Conservation (phyloP, 2,329 filamentous ascomycete genomes). For the Aspergillus sp. region DNA sequence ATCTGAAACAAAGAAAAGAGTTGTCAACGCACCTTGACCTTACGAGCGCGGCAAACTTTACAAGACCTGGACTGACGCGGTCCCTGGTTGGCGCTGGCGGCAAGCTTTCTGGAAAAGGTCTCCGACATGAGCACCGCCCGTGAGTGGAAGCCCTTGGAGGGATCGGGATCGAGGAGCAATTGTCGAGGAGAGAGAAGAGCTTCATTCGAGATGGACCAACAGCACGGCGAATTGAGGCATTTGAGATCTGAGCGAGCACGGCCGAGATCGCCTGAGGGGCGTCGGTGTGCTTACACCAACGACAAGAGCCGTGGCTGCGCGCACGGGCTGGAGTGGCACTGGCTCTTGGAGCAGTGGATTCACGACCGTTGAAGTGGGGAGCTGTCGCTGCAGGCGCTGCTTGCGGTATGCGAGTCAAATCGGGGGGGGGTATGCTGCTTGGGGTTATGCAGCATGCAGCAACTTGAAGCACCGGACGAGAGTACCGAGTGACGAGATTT, state of each 20-base stretch:
- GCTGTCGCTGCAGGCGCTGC: not conserved
- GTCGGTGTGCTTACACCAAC: slow-evolving; percentile 10
- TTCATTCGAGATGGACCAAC: slow-evolving; percentile 26
- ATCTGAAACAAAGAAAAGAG: not conserved
- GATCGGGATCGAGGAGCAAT: slow-evolving; percentile 6
- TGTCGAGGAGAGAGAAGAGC: slow-evolving; percentile 9
- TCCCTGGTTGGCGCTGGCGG: slow-evolving; percentile 12
- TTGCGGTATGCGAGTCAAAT: not conserved
- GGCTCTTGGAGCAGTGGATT: not conserved
- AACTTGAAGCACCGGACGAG: no score
- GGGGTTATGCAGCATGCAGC: not conserved
- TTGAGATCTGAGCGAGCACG: slow-evolving; percentile 29
- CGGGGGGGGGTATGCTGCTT: not conserved
- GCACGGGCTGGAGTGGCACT: not conserved
- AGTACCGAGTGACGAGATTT: no score
- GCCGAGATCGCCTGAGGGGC: slow-evolving; percentile 32
- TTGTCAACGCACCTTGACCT: slow-evolving; percentile 35
- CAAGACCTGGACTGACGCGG: slow-evolving; percentile 39
- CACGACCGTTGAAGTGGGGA: not conserved
- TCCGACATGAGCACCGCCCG: slow-evolving; percentile 18
- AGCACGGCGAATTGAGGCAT: slow-evolving; percentile 25
- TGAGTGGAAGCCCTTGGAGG: slow-evolving; percentile 24
- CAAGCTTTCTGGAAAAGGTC: slow-evolving; percentile 20
- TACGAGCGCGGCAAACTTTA: slow-evolving; percentile 38
- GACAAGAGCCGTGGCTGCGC: not conserved